Conservation (phyloP, 2,329 filamentous ascomycete genomes). For the Byssothecium circinans region DNA sequence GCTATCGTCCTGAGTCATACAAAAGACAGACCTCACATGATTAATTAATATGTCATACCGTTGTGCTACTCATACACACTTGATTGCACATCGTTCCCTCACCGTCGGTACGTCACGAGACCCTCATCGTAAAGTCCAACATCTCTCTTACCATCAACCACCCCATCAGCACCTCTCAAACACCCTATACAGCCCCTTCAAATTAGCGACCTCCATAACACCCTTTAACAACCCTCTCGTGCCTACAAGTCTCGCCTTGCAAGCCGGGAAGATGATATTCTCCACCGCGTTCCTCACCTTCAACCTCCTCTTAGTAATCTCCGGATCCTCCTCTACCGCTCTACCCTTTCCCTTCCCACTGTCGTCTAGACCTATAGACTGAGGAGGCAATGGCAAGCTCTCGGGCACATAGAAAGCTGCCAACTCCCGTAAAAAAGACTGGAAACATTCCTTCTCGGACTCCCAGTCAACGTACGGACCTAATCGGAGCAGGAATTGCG, state of each 20-base stretch:
- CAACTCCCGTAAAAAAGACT: conserved; percentile 80
- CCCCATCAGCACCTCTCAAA: conserved; percentile 79
- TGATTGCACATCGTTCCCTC: too few species aligned
- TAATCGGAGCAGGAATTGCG: conserved; percentile 81
- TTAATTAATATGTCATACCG: too few species aligned
- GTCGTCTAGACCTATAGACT: conserved; percentile 40
- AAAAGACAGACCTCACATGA: too few species aligned
- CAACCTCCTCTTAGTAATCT: conserved; percentile 57
- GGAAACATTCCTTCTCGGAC: conserved; percentile 82
- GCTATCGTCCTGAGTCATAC: too few species aligned
- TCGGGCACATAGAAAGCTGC: conserved; percentile 92
- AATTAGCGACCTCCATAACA: conserved; percentile 83
- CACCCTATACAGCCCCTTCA: conserved; percentile 90
- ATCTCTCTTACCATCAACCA: not conserved
- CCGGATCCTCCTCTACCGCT: conserved; percentile 39
- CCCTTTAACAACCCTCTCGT: conserved; percentile 76
- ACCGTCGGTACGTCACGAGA: too few species aligned
- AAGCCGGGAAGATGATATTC: conserved; percentile 85
- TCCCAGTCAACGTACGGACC: conserved; percentile 88
- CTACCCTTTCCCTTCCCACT: conserved; percentile 38
- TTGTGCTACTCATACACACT: too few species aligned
- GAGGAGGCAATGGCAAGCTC: conserved; percentile 62
- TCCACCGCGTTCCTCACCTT: conserved; percentile 79
- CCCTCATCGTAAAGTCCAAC: too few species aligned
- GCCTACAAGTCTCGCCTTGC: conserved; percentile 79